Conservation (phyloP, 768 basidiomycete genomes). For the Antrodiella citrinella region DNA sequence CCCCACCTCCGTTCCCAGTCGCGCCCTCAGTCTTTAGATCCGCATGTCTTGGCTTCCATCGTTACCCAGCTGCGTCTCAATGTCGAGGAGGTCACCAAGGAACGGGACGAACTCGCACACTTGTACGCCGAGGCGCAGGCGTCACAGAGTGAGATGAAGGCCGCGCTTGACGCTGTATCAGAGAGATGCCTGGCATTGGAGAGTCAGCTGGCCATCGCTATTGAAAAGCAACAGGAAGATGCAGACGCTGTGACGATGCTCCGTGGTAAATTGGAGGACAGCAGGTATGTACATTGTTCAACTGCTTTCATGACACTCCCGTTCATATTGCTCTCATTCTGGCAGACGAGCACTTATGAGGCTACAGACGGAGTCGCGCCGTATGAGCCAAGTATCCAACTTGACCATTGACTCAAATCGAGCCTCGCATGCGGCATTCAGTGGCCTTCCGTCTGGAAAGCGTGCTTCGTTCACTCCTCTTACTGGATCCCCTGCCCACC, state of each 20-base stretch:
- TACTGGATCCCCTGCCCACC: conserved; percentile 52
- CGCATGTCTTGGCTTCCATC: conserved; percentile 68
- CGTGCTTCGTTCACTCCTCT: conserved; percentile 70
- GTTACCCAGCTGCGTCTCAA: conserved; percentile 65
- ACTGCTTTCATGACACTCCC: not conserved
- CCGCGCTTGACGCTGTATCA: conserved; percentile 54
- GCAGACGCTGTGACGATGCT: conserved; percentile 71
- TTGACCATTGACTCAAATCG: conserved; percentile 34
- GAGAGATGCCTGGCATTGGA: conserved; percentile 57
- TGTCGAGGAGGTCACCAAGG: conserved; percentile 53
- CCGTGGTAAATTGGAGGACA: conserved; percentile 81
- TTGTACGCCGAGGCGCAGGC: conserved; percentile 41
- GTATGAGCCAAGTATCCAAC: conserved; percentile 43
- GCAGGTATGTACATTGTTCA: conserved; percentile 43
- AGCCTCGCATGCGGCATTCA: not conserved
- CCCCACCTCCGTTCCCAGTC: conserved; percentile 8
- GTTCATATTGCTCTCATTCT: conserved; percentile 6
- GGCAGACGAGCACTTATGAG: conserved; percentile 78
- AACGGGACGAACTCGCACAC: conserved; percentile 59
- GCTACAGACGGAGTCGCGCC: conserved; percentile 68
- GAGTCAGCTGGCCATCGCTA: conserved; percentile 43
- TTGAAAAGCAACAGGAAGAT: conserved; percentile 45
- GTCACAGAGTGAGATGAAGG: conserved; percentile 53
- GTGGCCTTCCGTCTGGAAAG: not conserved
- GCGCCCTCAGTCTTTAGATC: conserved; percentile 54